These are phyloP conservation scores for Ochetophila trinervis DNA, from an alignment of 306 rosid species.

Conservation along the genomic window DNA sequence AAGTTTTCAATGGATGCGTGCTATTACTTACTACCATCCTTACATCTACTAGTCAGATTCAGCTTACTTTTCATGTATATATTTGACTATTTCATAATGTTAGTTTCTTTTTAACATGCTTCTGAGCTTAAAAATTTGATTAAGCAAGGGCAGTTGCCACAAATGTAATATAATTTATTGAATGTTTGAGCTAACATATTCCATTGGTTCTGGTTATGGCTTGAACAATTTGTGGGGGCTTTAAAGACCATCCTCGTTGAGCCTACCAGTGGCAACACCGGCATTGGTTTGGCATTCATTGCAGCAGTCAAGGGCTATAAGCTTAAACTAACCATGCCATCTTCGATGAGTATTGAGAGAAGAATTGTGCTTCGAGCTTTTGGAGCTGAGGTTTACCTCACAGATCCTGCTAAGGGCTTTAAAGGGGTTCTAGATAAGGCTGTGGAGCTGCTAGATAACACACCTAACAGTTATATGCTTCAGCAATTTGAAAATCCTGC, in stretches of 20 bases:
- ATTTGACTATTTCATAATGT: too few relatives aligned
- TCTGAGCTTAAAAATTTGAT: not conserved
- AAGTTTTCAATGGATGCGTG: too few relatives aligned
- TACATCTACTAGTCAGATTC: too few relatives aligned
- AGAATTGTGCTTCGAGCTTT: conserved; percentile 61
- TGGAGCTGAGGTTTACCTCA: conserved; percentile 69
- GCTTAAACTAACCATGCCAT: conserved; percentile 53
- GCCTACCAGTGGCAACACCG: conserved; percentile 80
- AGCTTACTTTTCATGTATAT: too few relatives aligned
- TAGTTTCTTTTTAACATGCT: not conserved
- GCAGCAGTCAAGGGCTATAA: conserved; percentile 76
- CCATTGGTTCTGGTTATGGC: conserved; percentile 21
- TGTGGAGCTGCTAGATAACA: conserved; percentile 46
- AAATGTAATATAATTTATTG: conserved; percentile 10
- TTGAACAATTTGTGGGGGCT: conserved; percentile 11
- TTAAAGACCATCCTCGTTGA: conserved; percentile 68
- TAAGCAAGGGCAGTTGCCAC: not conserved
- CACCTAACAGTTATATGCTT: conserved; percentile 50
- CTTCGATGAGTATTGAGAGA: conserved; percentile 62
- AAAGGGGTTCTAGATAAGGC: conserved; percentile 49
- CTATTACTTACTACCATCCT: not conserved
- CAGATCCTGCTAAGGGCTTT: conserved; percentile 61
- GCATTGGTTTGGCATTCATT: conserved; percentile 75
- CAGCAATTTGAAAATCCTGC: conserved; percentile 64
- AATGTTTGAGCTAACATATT: conserved; percentile 21